These are phyloP conservation scores for Williopsis jadinii DNA, from an alignment of 1,139 yeast genomes.

Conservation along the genomic window DNA sequence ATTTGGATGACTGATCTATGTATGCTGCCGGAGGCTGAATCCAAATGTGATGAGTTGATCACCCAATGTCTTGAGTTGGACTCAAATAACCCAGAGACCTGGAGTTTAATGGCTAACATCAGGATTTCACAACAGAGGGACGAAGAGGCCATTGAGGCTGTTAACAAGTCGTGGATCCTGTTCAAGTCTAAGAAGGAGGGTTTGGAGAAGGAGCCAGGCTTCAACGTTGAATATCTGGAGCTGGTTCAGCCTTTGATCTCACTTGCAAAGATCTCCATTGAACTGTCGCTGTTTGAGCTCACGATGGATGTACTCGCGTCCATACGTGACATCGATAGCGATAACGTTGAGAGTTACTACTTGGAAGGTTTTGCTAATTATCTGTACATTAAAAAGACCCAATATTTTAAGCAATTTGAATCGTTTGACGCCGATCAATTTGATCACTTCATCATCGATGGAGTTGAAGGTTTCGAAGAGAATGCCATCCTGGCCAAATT, in stretches of 20 bases:
- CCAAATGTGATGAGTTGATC: slow-evolving; percentile 68
- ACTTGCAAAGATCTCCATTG: slow-evolving; percentile 68
- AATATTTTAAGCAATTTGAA: slow-evolving; percentile 10
- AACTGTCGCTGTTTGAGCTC: slow-evolving; percentile 62
- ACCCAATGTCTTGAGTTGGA: slow-evolving; percentile 59
- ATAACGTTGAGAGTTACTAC: slow-evolving; percentile 71
- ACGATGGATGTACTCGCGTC: slow-evolving; percentile 55
- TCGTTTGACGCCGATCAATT: slow-evolving; percentile 18
- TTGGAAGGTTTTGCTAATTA: slow-evolving; percentile 74
- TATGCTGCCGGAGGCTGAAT: slow-evolving; percentile 87
- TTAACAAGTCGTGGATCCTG: slow-evolving; percentile 66
- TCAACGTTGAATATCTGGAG: slow-evolving; percentile 49
- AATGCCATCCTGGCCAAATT: slow-evolving; percentile 13
- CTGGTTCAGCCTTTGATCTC: slow-evolving; percentile 63
- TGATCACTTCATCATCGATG: slow-evolving; percentile 12
- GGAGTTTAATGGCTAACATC: slow-evolving; percentile 78
- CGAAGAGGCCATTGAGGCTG: slow-evolving; percentile 67
- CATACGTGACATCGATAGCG: slow-evolving; percentile 74
- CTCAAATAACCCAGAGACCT: slow-evolving; percentile 57
- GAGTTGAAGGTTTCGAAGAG: slow-evolving; percentile 9
- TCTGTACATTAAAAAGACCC: slow-evolving; percentile 41
- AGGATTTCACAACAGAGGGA: slow-evolving; percentile 80
- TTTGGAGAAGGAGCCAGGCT: slow-evolving; percentile 38
- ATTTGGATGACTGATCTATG: slow-evolving; percentile 99
- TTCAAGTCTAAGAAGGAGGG: slow-evolving; percentile 45